A percentile compares a stretch with the other conserved stretches of the same genome.
phyloP scores from a whole-genome alignment of 1,284 basidiomycete species.

The Earliella scabrosa region DNA sequence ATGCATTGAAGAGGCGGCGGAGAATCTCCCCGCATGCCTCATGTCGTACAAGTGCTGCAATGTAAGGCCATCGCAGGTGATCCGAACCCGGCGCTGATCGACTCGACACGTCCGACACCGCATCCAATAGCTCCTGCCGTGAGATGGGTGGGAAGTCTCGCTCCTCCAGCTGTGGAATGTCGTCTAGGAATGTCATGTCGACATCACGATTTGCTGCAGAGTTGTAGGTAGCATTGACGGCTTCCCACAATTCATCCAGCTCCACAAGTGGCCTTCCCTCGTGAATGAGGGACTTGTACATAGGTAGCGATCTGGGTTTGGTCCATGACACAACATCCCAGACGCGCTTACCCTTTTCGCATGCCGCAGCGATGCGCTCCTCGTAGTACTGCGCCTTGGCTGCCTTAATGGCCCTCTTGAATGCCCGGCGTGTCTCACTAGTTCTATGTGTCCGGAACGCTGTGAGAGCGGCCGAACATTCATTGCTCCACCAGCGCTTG shows the following conservation, averaged over 20 bases:
- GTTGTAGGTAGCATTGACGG: neutral
- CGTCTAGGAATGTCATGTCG: neutral
- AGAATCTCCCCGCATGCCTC: neutral
- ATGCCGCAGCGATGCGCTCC: neutral
- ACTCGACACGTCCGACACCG: neutral
- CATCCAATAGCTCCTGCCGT: neutral
- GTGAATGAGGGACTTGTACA: slow-evolving; percentile 7
- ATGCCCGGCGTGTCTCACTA: no score
- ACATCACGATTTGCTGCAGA: no score
- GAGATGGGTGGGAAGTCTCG: slow-evolving; percentile 3
- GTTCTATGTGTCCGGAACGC: no score
- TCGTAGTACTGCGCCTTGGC: no score
- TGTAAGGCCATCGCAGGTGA: slow-evolving; percentile 14
- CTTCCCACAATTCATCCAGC: slow-evolving; percentile 1
- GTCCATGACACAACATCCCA: slow-evolving; percentile 9
- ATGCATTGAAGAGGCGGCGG: neutral
- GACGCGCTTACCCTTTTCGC: slow-evolving; percentile 1
- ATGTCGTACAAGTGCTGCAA: slow-evolving; percentile 1
- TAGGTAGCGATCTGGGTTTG: slow-evolving; percentile 2
- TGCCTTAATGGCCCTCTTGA: no score
- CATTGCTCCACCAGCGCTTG: no score
- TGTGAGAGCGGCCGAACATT: no score
- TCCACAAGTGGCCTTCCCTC: slow-evolving; percentile 1
- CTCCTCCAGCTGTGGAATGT: neutral
- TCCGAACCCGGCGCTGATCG: slow-evolving; percentile 16